Base-by-base conservation (phyloP, 2,329 filamentous ascomycete species). In the Hypoxylon sp. region DNA sequence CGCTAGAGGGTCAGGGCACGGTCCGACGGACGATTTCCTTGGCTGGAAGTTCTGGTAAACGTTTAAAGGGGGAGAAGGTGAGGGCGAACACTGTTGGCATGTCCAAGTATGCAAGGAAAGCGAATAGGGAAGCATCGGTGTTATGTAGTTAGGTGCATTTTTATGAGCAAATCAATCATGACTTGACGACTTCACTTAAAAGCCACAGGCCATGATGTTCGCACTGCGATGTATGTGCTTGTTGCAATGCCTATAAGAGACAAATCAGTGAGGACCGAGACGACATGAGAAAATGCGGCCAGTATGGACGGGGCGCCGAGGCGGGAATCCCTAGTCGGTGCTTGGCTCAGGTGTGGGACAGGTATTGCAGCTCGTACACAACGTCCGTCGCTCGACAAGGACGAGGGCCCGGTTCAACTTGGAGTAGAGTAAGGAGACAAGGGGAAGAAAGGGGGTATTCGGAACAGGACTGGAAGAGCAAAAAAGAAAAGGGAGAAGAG, bases 71-170 rank as follows among this genome's bases (percentile, higher is more conserved):
- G 29, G 53, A 57, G 59, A 15, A 7, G 5, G 31, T 33, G 64
- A 58, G 58, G 64, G 55, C 55, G 55, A 64, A 55, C 43, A 55
- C 57, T 62, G 57, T 52, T 63, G 65, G 65, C 2, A 63, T 58
- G 58, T 58, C 62, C 50, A 65, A 55, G 45, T 62, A 54, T 58
- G 63, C 48, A 50, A 55, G 58, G 15, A 60, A 33, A 48, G 51
- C 55, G 54, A 52, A 58, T 31, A 61, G 67, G 68, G 60, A 60
- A 68, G 63, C 61, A 66, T 71, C 42, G 58, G 56, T 69, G n/a
- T n/a, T n/a, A n/a, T n/a, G 69, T 72, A 71, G 67, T 64, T 71
- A 70, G 69, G 70, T 69, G 70, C 66, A 69, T 66, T 66, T 66
- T 66, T 68, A 58, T 69, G 65, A 69, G 55, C 60, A 69, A 63